Base-by-base conservation (phyloP, 2,329 filamentous ascomycete species). In the Cytospora schulzeri region DNA sequence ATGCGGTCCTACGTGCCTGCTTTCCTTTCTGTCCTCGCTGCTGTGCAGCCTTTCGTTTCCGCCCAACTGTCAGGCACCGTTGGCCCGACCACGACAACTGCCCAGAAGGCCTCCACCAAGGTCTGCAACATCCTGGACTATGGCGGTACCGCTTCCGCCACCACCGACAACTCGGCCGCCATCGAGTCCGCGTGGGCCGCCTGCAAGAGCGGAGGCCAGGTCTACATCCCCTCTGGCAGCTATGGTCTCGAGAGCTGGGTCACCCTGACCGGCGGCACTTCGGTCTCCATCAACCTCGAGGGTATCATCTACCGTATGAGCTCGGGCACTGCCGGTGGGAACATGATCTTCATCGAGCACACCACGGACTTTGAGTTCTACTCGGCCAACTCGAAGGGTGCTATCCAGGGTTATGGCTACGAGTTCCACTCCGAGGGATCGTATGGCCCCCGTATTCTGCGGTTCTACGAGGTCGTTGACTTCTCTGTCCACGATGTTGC, bases 111-210 rank as follows among this genome's bases (percentile, higher is more conserved):
- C 31, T 68, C 71, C n/a, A 69, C 66, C 60, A 73, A 74, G 68
- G 67, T 75, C 5, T 85, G 82, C 74, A 80, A 80, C 69, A 81
- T 85, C 58, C 75, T 80, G 57, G 70, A 78, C 60, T 83, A 84
- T 69, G 82, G 83, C 17, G 83, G 76, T 38, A 76, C 75, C 24
- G 79, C 81, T 1, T 79, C 81, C 65, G 79, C 80, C 55, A 73
- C 74, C 24, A 80, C 79, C 2, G 82, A 85, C 69, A 74, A 73
- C 66, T 63, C 70, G 45, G 70, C 66, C 15, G 73, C 72, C 35
- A 71, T 74, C 59, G 61, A 63, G 33, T 57, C 68, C 17, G 70
- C 73, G 14, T 73, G 71, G 72, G 51, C 66, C 26, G 72, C 74
- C n/a, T 84, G 82, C 75, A 79, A 79, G 68, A 70, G 75, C 2